phyloP scores from a whole-genome alignment of 2,329 filamentous ascomycete species.

The Colletotrichum ledebouriae region DNA sequence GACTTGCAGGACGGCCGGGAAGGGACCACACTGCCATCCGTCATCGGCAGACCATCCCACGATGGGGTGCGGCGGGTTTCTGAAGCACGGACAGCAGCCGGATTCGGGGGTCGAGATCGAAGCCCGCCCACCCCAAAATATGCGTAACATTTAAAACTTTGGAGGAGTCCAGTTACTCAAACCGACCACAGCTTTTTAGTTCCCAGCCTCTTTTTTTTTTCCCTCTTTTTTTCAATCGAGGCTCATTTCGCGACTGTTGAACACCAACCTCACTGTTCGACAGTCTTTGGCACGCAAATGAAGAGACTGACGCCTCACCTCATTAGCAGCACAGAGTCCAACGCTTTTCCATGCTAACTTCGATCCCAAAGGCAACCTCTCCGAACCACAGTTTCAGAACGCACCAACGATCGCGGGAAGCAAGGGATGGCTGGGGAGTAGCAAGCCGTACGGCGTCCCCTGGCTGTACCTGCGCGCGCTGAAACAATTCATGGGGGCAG shows the following conservation, averaged over 20 bases:
- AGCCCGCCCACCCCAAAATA: no score
- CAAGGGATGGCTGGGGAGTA: conserved; percentile 18
- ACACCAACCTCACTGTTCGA: neutral
- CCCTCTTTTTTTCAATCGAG: neutral
- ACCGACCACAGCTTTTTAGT: no score
- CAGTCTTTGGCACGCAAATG: neutral
- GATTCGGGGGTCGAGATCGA: no score
- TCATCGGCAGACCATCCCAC: neutral
- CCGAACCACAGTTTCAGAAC: neutral
- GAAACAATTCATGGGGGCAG: conserved; percentile 7
- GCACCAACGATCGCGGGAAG: conserved; percentile 15
- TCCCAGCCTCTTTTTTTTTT: neutral
- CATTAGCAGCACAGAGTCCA: neutral
- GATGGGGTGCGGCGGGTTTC: conserved; percentile 1
- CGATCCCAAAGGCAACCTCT: neutral
- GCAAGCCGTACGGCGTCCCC: neutral
- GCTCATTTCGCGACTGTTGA: neutral
- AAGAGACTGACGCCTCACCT: neutral
- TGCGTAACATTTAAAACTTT: neutral
- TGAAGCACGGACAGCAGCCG: conserved; percentile 10
- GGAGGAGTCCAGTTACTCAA: no score
- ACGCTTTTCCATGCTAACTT: no score
- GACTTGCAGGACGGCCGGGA: conserved; percentile 21
- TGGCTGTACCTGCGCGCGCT: neutral
- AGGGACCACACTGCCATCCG: neutral